Conservation (phyloP, 306 rosid species). For the Malus sylvestris region DNA sequence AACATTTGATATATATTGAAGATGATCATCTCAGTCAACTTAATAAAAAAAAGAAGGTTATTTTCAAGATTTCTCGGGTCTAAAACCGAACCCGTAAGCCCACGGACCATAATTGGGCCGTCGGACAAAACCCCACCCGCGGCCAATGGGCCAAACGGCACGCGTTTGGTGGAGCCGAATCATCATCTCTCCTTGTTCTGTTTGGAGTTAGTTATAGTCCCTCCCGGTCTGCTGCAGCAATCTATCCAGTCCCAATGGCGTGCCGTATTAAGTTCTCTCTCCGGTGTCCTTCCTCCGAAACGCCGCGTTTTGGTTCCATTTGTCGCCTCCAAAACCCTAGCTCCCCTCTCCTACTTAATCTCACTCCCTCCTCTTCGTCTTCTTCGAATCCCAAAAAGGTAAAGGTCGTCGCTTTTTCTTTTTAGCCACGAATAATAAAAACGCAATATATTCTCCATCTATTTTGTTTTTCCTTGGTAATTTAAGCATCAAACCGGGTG, state of each 20-base stretch:
- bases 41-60: background rate
- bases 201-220: background rate
- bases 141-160: background rate
- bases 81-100: background rate
- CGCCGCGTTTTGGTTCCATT: conserved; percentile 21
- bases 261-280: conserved; percentile 20
- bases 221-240: background rate
- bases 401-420: background rate
- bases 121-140: background rate
- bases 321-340: conserved; percentile 22
- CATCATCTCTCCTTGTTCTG: background rate
- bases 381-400: conserved; percentile 18
- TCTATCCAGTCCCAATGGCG: conserved; percentile 22
- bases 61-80: too few relatives aligned
- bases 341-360: background rate
- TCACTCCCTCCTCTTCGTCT: conserved; percentile 1
- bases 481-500: background rate
- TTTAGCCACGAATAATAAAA: background rate
- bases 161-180: background rate
- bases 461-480: background rate
- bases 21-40: too few relatives aligned
- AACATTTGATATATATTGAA: too few relatives aligned
- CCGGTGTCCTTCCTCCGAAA: conserved; percentile 31
- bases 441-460: background rate
- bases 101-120: background rate